These are phyloP conservation scores for Amanita polypyramis DNA, from an alignment of 768 basidiomycete species.

Conservation along the genomic window DNA sequence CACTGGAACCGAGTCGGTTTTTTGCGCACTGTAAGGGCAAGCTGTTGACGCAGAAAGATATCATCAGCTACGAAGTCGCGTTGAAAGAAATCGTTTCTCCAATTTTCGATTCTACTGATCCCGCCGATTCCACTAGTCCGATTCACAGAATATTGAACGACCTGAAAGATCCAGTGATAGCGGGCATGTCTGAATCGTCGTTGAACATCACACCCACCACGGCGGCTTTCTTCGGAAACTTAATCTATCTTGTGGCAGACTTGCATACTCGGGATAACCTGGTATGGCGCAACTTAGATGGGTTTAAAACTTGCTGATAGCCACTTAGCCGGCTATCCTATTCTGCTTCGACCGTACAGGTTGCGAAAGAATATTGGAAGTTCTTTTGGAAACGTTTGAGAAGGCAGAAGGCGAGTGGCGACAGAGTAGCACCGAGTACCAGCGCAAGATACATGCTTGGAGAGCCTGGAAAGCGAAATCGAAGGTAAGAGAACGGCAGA, in stretches of 20 bases:
- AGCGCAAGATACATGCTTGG: slow-evolving; percentile 38
- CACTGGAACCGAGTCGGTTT: slow-evolving; percentile 32
- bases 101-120: slow-evolving; percentile 27
- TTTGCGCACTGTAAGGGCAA: slow-evolving; percentile 23
- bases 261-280: slow-evolving; percentile 43
- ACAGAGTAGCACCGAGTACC: slow-evolving; percentile 33
- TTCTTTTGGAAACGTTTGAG: slow-evolving; percentile 26
- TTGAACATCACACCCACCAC: slow-evolving; percentile 24
- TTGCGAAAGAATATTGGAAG: slow-evolving; percentile 43
- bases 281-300: slow-evolving; percentile 25
- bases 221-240: slow-evolving; percentile 25
- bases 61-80: slow-evolving; percentile 44
- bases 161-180: slow-evolving; percentile 27
- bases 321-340: slow-evolving; percentile 47
- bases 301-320: not conserved
- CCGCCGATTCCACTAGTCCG: slow-evolving; percentile 20
- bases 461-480: slow-evolving; percentile 31
- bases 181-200: slow-evolving; percentile 6
- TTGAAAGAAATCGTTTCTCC: slow-evolving; percentile 34
- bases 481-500: slow-evolving; percentile 35
- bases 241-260: slow-evolving; percentile 46
- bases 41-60: slow-evolving; percentile 47
- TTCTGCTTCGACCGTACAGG: slow-evolving; percentile 54
- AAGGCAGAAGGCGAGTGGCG: slow-evolving; percentile 42
- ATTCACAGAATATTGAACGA: slow-evolving; percentile 27